These are phyloP conservation scores for Cyberlindnera euphorbiiphila DNA, from an alignment of 805 yeast species.

Conservation along the genomic window DNA sequence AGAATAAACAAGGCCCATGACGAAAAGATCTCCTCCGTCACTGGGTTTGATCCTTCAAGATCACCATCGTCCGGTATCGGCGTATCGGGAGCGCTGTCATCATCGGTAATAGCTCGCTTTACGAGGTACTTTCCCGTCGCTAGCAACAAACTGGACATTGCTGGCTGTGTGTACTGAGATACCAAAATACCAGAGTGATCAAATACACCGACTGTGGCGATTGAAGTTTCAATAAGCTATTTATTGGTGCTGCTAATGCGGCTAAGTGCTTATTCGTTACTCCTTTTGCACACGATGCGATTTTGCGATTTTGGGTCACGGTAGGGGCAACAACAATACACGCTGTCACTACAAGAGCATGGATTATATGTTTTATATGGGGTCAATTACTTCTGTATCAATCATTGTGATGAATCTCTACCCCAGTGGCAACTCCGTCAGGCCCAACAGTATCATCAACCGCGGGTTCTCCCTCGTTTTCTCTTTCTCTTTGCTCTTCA, in stretches of 20 bases:
- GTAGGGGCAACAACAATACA: too few species aligned
- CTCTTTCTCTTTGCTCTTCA: background rate
- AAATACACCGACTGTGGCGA: too few species aligned
- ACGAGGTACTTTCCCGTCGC: conserved; percentile 23
- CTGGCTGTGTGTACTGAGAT: background rate
- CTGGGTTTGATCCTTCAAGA: conserved; percentile 69
- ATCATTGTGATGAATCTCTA: background rate
- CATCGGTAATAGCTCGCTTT: conserved; percentile 27
- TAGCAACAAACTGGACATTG: conserved; percentile 24
- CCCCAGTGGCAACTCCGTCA: background rate
- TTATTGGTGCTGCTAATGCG: too few species aligned
- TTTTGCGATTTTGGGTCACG: too few species aligned
- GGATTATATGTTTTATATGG: too few species aligned
- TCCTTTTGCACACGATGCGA: too few species aligned
- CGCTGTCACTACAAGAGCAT: too few species aligned
- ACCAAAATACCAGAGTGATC: too few species aligned
- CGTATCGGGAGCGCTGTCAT: conserved; percentile 32
- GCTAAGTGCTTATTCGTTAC: too few species aligned
- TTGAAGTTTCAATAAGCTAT: too few species aligned
- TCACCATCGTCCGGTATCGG: conserved; percentile 45
- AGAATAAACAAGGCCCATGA: conserved; percentile 96
- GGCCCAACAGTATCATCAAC: background rate
- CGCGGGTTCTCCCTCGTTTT: background rate
- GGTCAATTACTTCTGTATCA: too few species aligned
- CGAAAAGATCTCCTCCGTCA: conserved; percentile 90